These are phyloP conservation scores for Cordyceps cicadae DNA, from an alignment of 2,329 filamentous ascomycete species.

Conservation along the genomic window DNA sequence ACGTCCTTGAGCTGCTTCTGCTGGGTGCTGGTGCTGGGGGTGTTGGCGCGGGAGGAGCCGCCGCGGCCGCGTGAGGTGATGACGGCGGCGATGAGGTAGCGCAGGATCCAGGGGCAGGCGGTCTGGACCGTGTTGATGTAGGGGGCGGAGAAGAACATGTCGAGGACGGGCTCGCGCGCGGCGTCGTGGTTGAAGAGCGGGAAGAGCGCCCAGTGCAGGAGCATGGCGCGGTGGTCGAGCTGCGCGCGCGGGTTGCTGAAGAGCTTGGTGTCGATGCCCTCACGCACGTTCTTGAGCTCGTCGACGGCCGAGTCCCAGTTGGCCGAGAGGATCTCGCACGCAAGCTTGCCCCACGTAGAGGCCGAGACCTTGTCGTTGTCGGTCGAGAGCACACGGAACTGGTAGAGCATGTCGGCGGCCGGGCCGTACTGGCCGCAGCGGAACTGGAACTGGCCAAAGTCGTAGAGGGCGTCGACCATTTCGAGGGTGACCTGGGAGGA, in stretches of 20 bases:
- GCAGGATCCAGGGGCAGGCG: slow-evolving; percentile 89
- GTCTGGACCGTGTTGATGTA: slow-evolving; percentile 99
- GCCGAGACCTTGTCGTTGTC: slow-evolving; percentile 96
- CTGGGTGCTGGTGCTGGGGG: slow-evolving; percentile 66
- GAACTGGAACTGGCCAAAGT: slow-evolving; percentile 96
- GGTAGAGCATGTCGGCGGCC: slow-evolving; percentile 88
- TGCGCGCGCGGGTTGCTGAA: slow-evolving; percentile 96
- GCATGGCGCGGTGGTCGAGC: slow-evolving; percentile 91
- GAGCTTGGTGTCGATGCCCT: slow-evolving; percentile 85
- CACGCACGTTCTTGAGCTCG: slow-evolving; percentile 82
- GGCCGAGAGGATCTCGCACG: slow-evolving; percentile 86
- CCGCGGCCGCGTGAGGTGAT: slow-evolving; percentile 79
- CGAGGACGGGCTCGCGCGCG: slow-evolving; percentile 82
- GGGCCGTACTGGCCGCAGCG: slow-evolving; percentile 89
- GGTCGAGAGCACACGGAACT: slow-evolving; percentile 95
- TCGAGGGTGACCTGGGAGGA: slow-evolving; percentile 65
- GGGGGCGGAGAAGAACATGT: slow-evolving; percentile 91
- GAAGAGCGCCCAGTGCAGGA: slow-evolving; percentile 98
- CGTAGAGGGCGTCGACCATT: slow-evolving; percentile 92
- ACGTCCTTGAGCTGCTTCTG: slow-evolving; percentile 99
- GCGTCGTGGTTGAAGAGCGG: slow-evolving; percentile 97
- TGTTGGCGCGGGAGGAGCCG: slow-evolving; percentile 58
- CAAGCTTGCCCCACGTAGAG: slow-evolving; percentile 96
- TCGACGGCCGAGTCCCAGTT: slow-evolving; percentile 94
- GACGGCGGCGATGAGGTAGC: slow-evolving; percentile 88